phyloP scores from a whole-genome alignment of 2,329 filamentous ascomycete genomes.

The Cadophora gregata region DNA sequence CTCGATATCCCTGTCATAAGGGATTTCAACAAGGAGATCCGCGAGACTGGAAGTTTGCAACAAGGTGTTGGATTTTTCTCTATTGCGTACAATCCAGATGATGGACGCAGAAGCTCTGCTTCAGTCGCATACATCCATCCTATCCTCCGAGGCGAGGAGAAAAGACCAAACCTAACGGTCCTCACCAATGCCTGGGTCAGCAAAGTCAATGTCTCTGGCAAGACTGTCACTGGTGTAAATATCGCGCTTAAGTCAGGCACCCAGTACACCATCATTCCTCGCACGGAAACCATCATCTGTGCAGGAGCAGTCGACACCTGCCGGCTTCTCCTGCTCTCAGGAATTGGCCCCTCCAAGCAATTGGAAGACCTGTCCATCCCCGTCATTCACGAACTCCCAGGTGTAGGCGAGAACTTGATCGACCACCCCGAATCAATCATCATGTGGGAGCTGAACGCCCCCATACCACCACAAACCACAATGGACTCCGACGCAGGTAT shows the following conservation, averaged over 20 bases:
- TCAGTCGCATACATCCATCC: constrained; percentile 94
- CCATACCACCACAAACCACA: constrained; percentile 47
- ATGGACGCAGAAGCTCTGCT: constrained; percentile 82
- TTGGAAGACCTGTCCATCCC: constrained; percentile 44
- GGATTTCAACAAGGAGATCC: constrained; percentile 89
- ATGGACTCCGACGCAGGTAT: constrained; percentile 59
- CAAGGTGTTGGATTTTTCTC: constrained; percentile 89
- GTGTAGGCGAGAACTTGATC: constrained; percentile 47
- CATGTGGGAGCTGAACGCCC: constrained; percentile 54
- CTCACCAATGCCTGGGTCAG: constrained; percentile 89
- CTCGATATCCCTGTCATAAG: constrained; percentile 80
- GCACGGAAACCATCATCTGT: constrained; percentile 68
- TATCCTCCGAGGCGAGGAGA: constrained; percentile 82
- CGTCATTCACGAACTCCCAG: constrained; percentile 42
- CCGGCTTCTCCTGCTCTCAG: constrained; percentile 48
- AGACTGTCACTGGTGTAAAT: constrained; percentile 75
- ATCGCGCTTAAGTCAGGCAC: constrained; percentile 63
- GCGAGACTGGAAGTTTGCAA: constrained; percentile 71
- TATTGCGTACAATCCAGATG: constrained; percentile 88
- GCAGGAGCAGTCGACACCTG: constrained; percentile 48
- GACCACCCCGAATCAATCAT: constrained; percentile 52
- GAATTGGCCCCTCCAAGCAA: constrained; percentile 45
- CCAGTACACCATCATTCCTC: constrained; percentile 63
- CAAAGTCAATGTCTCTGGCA: constrained; percentile 74
- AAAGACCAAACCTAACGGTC: constrained; percentile 81